Percentiles rank a stretch among this genome's conserved stretches.
These are phyloP conservation scores for Forsythia viridissima DNA, from an alignment of 257 asterid genomes.

Conservation along the genomic window DNA sequence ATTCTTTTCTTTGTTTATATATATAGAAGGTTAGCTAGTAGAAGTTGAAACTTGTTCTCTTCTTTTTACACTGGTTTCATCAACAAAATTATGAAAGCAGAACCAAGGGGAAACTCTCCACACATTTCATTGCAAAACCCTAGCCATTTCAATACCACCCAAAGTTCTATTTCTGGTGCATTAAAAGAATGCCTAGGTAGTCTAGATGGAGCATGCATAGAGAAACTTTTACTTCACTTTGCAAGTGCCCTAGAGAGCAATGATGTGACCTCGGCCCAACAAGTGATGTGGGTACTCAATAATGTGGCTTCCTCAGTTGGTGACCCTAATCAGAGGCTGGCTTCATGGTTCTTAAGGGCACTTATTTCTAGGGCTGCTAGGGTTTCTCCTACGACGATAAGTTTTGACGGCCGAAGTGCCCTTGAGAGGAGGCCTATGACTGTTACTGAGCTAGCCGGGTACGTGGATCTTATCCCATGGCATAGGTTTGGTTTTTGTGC, in stretches of 20 bases:
- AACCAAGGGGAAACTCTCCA: conserved; percentile 38
- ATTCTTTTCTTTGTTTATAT: conserved; percentile 22
- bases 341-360: conserved; percentile 66
- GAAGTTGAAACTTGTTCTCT: conserved; percentile 18
- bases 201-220: conserved; percentile 78
- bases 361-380: conserved; percentile 62
- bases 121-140: conserved; percentile 43
- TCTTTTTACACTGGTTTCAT: background rate
- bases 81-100: conserved; percentile 47
- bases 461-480: conserved; percentile 82
- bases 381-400: conserved; percentile 50
- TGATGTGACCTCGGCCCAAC: conserved; percentile 80
- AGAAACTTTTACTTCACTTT: conserved; percentile 72
- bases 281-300: conserved; percentile 91
- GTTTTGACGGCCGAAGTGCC: conserved; percentile 22
- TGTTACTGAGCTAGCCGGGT: conserved; percentile 75
- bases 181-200: conserved; percentile 52
- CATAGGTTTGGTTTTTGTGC: conserved; percentile 78
- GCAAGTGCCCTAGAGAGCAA: conserved; percentile 67
- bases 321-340: conserved; percentile 73
- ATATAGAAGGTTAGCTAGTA: conserved; percentile 25
- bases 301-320: conserved; percentile 75
- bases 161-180: conserved; percentile 46
- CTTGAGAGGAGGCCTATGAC: conserved; percentile 47
- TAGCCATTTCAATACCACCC: conserved; percentile 36